A percentile compares a stretch with the other conserved stretches of the same genome.
Evolutionary conservation across 225 moss, liverwort and hornwort species (phyloP).

Genomic region (Ulota crispa): DNA sequence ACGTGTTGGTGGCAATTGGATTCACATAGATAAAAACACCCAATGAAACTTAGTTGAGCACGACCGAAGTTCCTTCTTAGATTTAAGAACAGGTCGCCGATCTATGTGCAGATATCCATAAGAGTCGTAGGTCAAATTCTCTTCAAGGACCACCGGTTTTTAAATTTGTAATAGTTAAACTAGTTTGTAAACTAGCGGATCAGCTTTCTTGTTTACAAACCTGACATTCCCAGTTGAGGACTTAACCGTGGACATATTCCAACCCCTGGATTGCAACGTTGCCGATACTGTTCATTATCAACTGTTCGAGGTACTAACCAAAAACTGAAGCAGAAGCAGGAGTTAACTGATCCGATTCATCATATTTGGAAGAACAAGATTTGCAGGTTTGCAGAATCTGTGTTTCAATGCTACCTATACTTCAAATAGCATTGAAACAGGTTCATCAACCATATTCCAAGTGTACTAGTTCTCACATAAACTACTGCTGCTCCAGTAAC

Average conservation of each 20-base stretch:
- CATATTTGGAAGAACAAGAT: not conserved
- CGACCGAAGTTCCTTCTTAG: not conserved
- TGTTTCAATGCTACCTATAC: not conserved
- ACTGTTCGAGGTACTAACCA: not conserved
- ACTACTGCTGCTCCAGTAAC: not conserved
- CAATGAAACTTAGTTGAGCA: not conserved
- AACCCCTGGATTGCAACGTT: not conserved
- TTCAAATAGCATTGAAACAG: not conserved
- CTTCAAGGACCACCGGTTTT: constrained; percentile 15
- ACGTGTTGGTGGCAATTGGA: not conserved
- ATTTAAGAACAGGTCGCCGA: not conserved
- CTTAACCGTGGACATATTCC: not conserved
- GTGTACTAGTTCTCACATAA: not conserved
- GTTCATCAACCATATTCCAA: not conserved
- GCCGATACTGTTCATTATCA: not conserved
- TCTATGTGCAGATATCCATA: not conserved
- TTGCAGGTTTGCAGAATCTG: too few relatives aligned
- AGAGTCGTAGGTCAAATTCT: not conserved
- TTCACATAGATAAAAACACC: constrained; percentile 1
- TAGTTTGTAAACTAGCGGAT: not conserved
- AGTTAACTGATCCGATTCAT: not conserved
- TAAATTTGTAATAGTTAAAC: not conserved
- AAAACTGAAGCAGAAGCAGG: not conserved
- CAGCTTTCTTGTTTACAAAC: not conserved
- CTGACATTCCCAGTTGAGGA: not conserved